Conservation (phyloP, 139 green algal species). For the Coelastrella sp. region DNA sequence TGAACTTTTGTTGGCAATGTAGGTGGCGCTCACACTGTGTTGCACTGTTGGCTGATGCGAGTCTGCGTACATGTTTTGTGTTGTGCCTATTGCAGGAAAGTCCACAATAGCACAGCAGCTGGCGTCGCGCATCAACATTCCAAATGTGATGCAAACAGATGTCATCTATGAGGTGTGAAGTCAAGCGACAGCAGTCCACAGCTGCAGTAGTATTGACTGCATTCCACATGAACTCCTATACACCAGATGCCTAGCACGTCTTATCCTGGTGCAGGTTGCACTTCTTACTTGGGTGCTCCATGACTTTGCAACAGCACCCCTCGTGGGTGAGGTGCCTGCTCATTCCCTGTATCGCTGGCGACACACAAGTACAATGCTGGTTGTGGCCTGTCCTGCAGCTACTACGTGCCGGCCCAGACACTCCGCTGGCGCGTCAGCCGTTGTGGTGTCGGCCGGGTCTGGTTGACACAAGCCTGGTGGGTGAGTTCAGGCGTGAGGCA, state of each 20-base stretch:
- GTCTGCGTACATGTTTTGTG: too few species aligned
- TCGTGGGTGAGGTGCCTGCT: neutral
- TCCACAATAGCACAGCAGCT: conserved; percentile 93
- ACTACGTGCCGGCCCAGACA: conserved; percentile 12
- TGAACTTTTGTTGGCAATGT: too few species aligned
- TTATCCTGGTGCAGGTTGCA: neutral
- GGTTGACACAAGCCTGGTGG: conserved; percentile 25
- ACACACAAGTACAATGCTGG: neutral
- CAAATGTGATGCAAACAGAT: conserved; percentile 95
- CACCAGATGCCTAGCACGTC: too few species aligned
- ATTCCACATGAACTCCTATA: too few species aligned
- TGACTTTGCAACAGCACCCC: too few species aligned
- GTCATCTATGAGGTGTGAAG: conserved; percentile 82
- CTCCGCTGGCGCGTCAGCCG: conserved; percentile 19
- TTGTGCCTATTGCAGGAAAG: conserved; percentile 78
- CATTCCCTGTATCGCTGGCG: too few species aligned
- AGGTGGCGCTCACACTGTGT: too few species aligned
- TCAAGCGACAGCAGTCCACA: too few species aligned
- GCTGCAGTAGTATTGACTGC: too few species aligned
- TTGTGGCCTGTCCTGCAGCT: conserved; percentile 7
- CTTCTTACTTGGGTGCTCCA: too few species aligned
- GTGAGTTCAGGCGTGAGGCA: conserved; percentile 75
- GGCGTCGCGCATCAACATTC: conserved; percentile 92
- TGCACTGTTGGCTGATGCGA: too few species aligned
- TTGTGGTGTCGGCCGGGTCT: conserved; percentile 68